A percentile compares a stretch with the other conserved stretches of the same genome.
These are phyloP conservation scores for Rhodotorula glutinis DNA, from an alignment of 1,284 basidiomycete species.

Conservation along the genomic window DNA sequence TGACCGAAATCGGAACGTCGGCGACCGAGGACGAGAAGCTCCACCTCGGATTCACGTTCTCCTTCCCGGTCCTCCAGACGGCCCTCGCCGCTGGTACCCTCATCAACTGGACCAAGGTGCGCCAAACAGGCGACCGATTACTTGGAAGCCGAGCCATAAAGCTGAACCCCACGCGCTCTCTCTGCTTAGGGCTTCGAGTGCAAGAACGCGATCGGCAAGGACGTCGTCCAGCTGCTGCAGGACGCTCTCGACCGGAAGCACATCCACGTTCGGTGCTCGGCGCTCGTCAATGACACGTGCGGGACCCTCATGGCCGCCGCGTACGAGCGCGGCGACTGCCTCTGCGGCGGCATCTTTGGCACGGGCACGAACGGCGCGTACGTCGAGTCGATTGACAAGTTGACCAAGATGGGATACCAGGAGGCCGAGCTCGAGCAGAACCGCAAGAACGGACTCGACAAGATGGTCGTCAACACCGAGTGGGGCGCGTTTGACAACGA, in stretches of 20 bases:
- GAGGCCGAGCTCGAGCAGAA: conserved; percentile 46
- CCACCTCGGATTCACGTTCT: conserved; percentile 88
- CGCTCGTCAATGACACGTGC: conserved; percentile 96
- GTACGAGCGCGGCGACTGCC: conserved; percentile 82
- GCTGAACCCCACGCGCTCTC: background rate
- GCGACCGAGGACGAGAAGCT: conserved; percentile 55
- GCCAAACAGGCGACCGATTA: background rate
- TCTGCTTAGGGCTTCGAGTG: conserved; percentile 67
- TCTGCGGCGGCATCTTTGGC: conserved; percentile 91
- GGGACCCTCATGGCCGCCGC: conserved; percentile 88
- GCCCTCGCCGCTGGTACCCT: conserved; percentile 85
- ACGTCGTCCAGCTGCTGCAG: conserved; percentile 87
- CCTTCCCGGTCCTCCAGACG: conserved; percentile 95
- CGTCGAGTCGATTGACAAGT: conserved; percentile 78
- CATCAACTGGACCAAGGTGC: conserved; percentile 86
- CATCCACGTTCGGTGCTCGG: conserved; percentile 87
- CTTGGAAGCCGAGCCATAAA: background rate
- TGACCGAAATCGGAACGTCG: conserved; percentile 63
- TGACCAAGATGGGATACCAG: conserved; percentile 67
- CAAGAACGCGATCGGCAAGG: conserved; percentile 84
- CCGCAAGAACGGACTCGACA: conserved; percentile 48
- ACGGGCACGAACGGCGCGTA: conserved; percentile 98
- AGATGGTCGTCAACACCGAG: conserved; percentile 96
- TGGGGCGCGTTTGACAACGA: conserved; percentile 95
- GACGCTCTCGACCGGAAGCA: conserved; percentile 90